Evolutionary conservation across 2,329 filamentous ascomycete genomes (phyloP).

Genomic region (Penicillium psychrosexuale): DNA sequence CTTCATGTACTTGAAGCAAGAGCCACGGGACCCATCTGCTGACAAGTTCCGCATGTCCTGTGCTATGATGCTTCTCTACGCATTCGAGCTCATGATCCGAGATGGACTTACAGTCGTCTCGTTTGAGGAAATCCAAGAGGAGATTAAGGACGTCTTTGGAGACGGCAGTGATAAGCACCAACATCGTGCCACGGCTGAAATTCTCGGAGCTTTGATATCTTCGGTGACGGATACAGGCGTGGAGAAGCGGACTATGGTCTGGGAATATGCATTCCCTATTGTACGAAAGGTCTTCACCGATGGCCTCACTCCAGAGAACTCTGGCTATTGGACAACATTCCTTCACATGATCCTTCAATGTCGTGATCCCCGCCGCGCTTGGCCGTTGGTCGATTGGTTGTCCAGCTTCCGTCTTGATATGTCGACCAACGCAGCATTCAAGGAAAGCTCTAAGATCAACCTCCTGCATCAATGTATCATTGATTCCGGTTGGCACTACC

Average conservation of each 20-base stretch:
- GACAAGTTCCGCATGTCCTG: conserved; percentile 90
- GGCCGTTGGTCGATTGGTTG: conserved; percentile 80
- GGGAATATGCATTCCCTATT: conserved; percentile 87
- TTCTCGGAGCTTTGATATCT: conserved; percentile 78
- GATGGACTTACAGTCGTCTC: conserved; percentile 72
- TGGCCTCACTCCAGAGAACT: conserved; percentile 88
- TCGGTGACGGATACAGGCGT: conserved; percentile 75
- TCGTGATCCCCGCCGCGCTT: conserved; percentile 82
- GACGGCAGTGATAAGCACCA: conserved; percentile 98
- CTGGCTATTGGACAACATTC: conserved; percentile 91
- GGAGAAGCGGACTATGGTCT: conserved; percentile 71
- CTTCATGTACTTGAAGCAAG: conserved; percentile 94
- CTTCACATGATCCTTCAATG: conserved; percentile 83
- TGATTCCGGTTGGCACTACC: conserved; percentile 95
- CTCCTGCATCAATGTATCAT: conserved; percentile 83
- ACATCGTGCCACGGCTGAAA: conserved; percentile 91
- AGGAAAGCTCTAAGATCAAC: conserved; percentile 94
- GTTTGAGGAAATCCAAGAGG: conserved; percentile 82
- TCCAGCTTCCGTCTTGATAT: conserved; percentile 87
- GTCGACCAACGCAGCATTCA: conserved; percentile 94
- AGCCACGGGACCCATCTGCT: conserved; percentile 74
- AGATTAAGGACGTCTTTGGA: conserved; percentile 73
- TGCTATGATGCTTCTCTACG: conserved; percentile 80
- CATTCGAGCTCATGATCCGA: conserved; percentile 80
- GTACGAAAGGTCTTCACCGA: conserved; percentile 84